Conservation (phyloP, 768 basidiomycete species). For the Leccinellum albellum region DNA sequence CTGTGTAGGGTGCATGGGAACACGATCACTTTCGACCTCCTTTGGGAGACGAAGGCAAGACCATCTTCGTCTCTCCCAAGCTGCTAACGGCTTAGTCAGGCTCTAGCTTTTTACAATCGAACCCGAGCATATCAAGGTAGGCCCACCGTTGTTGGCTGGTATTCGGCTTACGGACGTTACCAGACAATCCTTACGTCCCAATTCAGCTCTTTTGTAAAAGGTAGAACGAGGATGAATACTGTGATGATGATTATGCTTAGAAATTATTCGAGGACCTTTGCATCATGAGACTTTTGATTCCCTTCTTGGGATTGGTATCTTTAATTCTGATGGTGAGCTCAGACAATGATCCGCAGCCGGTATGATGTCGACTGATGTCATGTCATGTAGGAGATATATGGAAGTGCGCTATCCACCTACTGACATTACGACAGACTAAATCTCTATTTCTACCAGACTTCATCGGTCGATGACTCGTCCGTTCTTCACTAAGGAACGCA, state of each 20-base stretch:
- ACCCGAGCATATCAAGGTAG: slow-evolving; percentile 43
- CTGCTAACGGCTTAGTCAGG: not conserved
- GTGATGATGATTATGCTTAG: slow-evolving; percentile 20
- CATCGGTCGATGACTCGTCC: slow-evolving; percentile 44
- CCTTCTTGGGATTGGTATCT: slow-evolving; percentile 52
- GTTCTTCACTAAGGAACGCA: slow-evolving; percentile 54
- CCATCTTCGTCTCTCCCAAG: not conserved
- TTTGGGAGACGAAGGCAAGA: slow-evolving; percentile 39
- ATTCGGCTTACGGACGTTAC: not conserved
- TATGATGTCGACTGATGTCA: not conserved
- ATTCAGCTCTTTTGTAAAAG: slow-evolving; percentile 40
- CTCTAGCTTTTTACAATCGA: slow-evolving; percentile 41
- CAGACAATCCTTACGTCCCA: slow-evolving; percentile 41
- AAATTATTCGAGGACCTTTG: slow-evolving; percentile 7
- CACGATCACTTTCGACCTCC: slow-evolving; percentile 30
- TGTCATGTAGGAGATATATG: slow-evolving; percentile 44
- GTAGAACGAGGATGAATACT: slow-evolving; percentile 3
- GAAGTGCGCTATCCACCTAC: slow-evolving; percentile 37
- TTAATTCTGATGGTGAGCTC: slow-evolving; percentile 51
- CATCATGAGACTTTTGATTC: slow-evolving; percentile 9
- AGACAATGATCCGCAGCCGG: not conserved
- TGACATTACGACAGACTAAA: not conserved
- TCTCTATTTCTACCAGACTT: not conserved
- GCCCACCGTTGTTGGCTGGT: not conserved
- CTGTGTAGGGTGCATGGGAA: slow-evolving; percentile 28